phyloP scores from a whole-genome alignment of 371 early-diverging fungal genomes.

The Mucor circinelloides region DNA sequence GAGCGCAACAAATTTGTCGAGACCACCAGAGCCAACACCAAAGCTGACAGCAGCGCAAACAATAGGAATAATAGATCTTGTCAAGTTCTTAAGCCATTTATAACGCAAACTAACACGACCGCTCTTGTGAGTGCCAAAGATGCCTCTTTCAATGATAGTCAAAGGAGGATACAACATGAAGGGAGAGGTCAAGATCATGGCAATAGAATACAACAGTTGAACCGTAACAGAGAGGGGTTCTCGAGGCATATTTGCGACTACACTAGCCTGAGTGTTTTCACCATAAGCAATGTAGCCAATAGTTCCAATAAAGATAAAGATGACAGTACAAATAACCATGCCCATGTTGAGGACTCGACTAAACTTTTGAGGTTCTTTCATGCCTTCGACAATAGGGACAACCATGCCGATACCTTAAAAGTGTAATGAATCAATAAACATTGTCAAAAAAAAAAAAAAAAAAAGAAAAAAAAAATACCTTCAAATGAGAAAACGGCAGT shows the following conservation, averaged over 20 bases:
- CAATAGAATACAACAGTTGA: conserved; percentile 74
- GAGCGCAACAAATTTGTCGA: conserved; percentile 77
- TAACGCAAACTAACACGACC: conserved; percentile 37
- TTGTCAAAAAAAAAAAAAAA: background rate
- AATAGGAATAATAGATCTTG: conserved; percentile 55
- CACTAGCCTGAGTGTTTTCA: conserved; percentile 65
- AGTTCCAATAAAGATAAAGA: conserved; percentile 71
- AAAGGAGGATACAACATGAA: conserved; percentile 78
- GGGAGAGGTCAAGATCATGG: conserved; percentile 80
- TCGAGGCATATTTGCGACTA: conserved; percentile 68
- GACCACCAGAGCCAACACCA: conserved; percentile 57
- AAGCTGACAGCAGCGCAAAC: conserved; percentile 66
- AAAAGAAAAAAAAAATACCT: conserved; percentile 60
- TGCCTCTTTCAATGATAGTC: conserved; percentile 65
- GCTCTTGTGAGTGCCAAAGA: conserved; percentile 42
- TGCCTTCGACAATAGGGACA: conserved; percentile 61
- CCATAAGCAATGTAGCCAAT: conserved; percentile 79
- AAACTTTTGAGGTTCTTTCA: conserved; percentile 67
- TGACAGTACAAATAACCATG: conserved; percentile 59
- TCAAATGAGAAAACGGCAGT: conserved; percentile 89
- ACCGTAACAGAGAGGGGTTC: conserved; percentile 53
- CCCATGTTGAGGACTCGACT: conserved; percentile 60
- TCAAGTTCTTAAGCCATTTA: conserved; percentile 72
- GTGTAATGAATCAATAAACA: background rate
- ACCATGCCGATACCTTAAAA: conserved; percentile 14